Evolutionary conservation across 371 early-diverging fungal species (phyloP), one percentile per base, ranked within the genome.

Genomic region (Coemansia sp.): DNA sequence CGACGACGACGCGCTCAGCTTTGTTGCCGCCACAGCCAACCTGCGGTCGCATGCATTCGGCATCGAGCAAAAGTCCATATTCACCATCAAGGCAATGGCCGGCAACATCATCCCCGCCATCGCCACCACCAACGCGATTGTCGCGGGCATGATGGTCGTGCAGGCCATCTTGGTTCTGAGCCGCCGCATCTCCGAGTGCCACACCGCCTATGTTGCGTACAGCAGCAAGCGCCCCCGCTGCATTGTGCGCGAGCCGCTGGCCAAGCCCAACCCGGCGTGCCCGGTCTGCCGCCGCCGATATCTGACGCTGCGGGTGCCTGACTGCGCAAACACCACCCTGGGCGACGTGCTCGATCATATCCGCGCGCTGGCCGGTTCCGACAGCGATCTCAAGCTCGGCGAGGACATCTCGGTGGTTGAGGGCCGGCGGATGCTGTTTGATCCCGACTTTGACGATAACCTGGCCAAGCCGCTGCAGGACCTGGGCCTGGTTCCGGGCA

Each of bases 101-200:
- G 95, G 97, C 11, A 96, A 96, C 74, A 99, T 99, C 60, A 99
- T 99, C 54, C 99, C 99, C 1, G 99, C 99, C n/a, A 97, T 99
- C 64, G 99, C 99, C 26, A 99, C 99, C 0, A 99, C 99, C 5
- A 99, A 99, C 66, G 99, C 99, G 5, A 91, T 99, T 40, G 88
- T 99, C 65, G 95, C 99, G 26, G 99, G 99, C 3, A 80, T 97
- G 68, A 93, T 95, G 50, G 91, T 95, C 10, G 83, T 94, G 79
- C 85, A 91, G 50, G 92, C 94, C 1, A 86, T 89, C 68, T 86
- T 90, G 65, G 81, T 93, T 5, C 72, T 94, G 5, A 78, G 77
- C 54, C 82, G 80, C 8, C 61, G 84, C 20, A 40, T 83, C 10
- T 57, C 69, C 1, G 72, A 83, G 34, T 82, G 88, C 77, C 71